Percentiles rank a stretch among this genome's conserved stretches.
Evolutionary conservation across 495 filamentous ascomycete species (phyloP).

Genomic region (Glutinoglossum americanum): DNA sequence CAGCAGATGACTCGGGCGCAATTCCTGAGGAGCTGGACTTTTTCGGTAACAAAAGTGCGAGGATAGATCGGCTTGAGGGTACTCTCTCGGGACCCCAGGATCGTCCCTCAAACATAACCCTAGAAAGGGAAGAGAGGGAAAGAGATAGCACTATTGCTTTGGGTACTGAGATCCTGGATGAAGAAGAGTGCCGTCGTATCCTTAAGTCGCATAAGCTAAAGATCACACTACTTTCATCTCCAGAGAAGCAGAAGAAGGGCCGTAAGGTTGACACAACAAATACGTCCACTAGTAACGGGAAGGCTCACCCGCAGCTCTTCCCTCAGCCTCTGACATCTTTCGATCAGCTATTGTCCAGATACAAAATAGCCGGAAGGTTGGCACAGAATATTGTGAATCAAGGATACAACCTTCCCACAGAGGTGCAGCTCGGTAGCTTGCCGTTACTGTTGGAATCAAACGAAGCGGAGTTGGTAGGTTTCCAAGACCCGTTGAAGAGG

Average conservation of each 20-base stretch:
- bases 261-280: slow-evolving; percentile 20
- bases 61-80: background rate
- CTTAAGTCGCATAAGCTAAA: slow-evolving; percentile 73
- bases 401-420: slow-evolving; percentile 70
- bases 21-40: slow-evolving; percentile 15
- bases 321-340: slow-evolving; percentile 66
- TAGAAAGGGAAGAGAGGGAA: background rate
- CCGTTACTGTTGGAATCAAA: slow-evolving; percentile 43
- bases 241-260: slow-evolving; percentile 27
- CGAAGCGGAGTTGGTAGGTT: background rate
- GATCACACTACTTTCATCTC: slow-evolving; percentile 38
- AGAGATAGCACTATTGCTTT: background rate
- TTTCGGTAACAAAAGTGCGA: slow-evolving; percentile 9
- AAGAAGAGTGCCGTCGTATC: slow-evolving; percentile 51
- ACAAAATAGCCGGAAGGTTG: slow-evolving; percentile 46
- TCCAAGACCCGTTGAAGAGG: slow-evolving; percentile 7
- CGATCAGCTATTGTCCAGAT: slow-evolving; percentile 41
- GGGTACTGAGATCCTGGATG: slow-evolving; percentile 15
- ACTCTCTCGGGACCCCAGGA: slow-evolving; percentile 1
- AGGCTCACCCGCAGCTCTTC: slow-evolving; percentile 28
- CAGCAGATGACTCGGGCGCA: background rate
- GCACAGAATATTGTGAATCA: slow-evolving; percentile 61
- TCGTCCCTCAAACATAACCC: background rate
- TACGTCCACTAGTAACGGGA: slow-evolving; percentile 19
- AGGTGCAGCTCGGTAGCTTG: slow-evolving; percentile 75